phyloP scores from a whole-genome alignment of 345 rosid species.

The Dipteronia sinensis region DNA sequence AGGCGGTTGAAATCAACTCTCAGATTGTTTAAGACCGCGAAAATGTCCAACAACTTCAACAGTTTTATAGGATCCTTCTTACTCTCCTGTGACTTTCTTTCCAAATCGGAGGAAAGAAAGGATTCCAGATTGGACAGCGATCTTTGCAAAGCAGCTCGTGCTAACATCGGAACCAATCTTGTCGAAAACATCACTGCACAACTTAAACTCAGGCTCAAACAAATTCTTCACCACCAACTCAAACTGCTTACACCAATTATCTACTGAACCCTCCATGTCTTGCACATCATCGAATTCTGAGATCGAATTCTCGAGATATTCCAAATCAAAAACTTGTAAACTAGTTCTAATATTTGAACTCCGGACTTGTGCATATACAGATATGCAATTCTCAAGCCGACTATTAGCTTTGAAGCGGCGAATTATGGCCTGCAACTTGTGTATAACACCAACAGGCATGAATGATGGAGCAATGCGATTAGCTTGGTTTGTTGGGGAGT shows the following conservation, averaged over 20 bases:
- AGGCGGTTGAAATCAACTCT: conserved; percentile 65
- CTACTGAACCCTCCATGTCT: conserved; percentile 41
- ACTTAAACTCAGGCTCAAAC: conserved; percentile 46
- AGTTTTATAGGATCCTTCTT: conserved; percentile 68
- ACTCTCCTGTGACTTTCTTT: conserved; percentile 49
- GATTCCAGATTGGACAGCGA: conserved; percentile 54
- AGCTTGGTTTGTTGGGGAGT: conserved; percentile 15
- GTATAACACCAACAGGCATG: conserved; percentile 29
- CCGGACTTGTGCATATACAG: conserved; percentile 43
- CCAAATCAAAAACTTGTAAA: conserved; percentile 44
- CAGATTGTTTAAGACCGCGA: conserved; percentile 54
- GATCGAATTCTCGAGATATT: conserved; percentile 46
- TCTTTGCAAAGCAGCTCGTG: conserved; percentile 49
- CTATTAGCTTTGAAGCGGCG: conserved; percentile 38
- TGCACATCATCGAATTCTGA: conserved; percentile 48
- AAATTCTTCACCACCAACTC: conserved; percentile 52
- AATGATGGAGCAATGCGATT: conserved; percentile 12
- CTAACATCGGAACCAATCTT: conserved; percentile 35
- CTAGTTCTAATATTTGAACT: conserved; percentile 35
- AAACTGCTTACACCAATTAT: conserved; percentile 60
- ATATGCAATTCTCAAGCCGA: conserved; percentile 40
- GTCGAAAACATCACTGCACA: conserved; percentile 51
- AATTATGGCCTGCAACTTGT: conserved; percentile 51
- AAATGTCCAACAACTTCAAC: conserved; percentile 63
- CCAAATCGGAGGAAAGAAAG: conserved; percentile 56